phyloP scores from a whole-genome alignment of 805 yeast species.

The Wickerhamomyces pijperi region DNA sequence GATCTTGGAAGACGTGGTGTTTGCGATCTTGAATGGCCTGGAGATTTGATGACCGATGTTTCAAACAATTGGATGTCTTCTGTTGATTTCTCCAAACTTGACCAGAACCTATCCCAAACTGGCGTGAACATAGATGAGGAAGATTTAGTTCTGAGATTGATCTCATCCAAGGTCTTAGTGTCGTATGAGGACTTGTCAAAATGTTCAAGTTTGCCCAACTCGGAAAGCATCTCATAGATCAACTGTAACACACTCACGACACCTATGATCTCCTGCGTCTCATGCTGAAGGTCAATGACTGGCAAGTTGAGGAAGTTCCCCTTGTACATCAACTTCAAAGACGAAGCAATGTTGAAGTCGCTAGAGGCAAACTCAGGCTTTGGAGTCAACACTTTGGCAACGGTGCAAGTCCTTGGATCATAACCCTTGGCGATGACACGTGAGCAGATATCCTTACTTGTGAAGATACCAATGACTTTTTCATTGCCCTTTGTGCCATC shows the following conservation, averaged over 20 bases:
- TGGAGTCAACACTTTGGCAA: constrained; percentile 33
- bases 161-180: constrained; percentile 13
- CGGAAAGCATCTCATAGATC: constrained; percentile 28
- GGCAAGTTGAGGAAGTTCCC: constrained; percentile 36
- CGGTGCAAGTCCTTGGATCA: constrained; percentile 26
- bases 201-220: constrained; percentile 18
- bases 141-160: constrained; percentile 14
- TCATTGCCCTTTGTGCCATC: constrained; percentile 21
- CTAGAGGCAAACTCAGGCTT: constrained; percentile 34
- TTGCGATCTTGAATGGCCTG: constrained; percentile 14
- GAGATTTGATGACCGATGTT: constrained; percentile 14
- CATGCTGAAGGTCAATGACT: constrained; percentile 19
- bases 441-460: constrained; percentile 33
- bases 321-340: constrained; percentile 33
- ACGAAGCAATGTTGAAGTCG: constrained; percentile 28
- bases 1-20: constrained; percentile 13
- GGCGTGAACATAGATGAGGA: constrained; percentile 9
- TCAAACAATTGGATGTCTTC: constrained; percentile 18
- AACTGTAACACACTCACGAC: constrained; percentile 32
- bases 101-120: constrained; percentile 24
- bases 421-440: constrained; percentile 27
- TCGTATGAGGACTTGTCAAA: constrained; percentile 11
- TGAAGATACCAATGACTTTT: constrained; percentile 32
- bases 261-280: constrained; percentile 22
- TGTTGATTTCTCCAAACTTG: constrained; percentile 18